Base-by-base conservation (phyloP, 768 basidiomycete species). In the Nevesoporus exiguus region DNA sequence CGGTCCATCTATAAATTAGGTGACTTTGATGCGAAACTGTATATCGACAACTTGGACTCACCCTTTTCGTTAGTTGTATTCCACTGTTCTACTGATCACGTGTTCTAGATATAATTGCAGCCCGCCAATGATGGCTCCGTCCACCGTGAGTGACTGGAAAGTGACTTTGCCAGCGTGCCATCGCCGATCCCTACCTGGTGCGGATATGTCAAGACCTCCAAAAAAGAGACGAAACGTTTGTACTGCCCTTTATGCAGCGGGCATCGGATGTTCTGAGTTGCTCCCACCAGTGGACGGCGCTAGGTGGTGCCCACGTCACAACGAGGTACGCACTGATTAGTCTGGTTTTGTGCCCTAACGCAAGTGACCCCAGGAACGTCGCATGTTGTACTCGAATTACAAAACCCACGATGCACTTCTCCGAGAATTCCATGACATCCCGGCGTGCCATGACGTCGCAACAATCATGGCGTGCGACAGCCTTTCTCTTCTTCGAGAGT, bases 351-450 rank as follows among this genome's bases (percentile, higher is more conserved):
- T 37, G n/a, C 31, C n/a, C 10, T 19, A n/a, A 19, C 37, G 6
- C n/a, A 37, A 37, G n/a, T 29, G 8, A 29, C 39, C 19, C 13
- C 25, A 60, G 71, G 70, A 74, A 51, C 67, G 74, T n/a, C 61
- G 66, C 27, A 75, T 70, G 51, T 60, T 75, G 10, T 74, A 75
- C 58, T 46, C 59, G 45, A 71, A 68, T 31, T 74, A 75, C 58
- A 75, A 75, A 49, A 48, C 62, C 11, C 65, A 69, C 33, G 71
- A 70, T 49, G 55, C 61, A 24, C 62, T 67, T 24, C 68, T 75
- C 41, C 58, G 69, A 33, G 64, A 58, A 29, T 65, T 68, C 22
- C 64, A 65, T 5, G 66, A 70, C 15, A 37, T 67, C 30, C 62
- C 58, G 7, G 56, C 66, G 17, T 72, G 67, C 54, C 54, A 56